phyloP scores from a whole-genome alignment of 2,329 filamentous ascomycete genomes.

The Microdochium trichocladiopsis region DNA sequence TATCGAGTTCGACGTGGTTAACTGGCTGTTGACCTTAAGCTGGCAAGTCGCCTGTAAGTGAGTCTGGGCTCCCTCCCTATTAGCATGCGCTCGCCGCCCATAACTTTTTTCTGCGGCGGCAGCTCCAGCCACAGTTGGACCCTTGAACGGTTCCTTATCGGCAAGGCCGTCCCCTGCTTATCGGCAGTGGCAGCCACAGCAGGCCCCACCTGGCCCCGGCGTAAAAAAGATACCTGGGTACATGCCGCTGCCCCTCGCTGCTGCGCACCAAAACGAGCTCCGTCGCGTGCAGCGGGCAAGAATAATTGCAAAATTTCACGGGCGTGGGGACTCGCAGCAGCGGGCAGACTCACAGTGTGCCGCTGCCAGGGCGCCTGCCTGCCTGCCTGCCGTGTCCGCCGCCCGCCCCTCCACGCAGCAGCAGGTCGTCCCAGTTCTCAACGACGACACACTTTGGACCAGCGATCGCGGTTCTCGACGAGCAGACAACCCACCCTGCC shows the following conservation, averaged over 20 bases:
- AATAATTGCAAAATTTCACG: slow-evolving; percentile 1
- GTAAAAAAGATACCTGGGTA: background rate
- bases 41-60: background rate
- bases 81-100: background rate
- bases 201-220: background rate
- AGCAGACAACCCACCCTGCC: background rate
- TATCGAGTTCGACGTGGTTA: too few species aligned
- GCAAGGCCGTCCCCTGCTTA: too few species aligned
- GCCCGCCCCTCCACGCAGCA: background rate
- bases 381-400: background rate
- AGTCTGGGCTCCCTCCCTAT: too few species aligned
- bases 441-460: background rate
- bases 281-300: background rate
- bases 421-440: too few species aligned
- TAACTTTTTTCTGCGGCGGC: background rate
- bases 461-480: background rate
- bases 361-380: background rate
- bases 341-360: background rate
- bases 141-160: background rate
- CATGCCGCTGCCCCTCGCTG: background rate
- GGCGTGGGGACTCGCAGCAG: background rate
- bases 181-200: background rate
- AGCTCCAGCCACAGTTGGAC: background rate
- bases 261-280: background rate
- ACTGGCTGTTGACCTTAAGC: background rate